phyloP scores from a whole-genome alignment of 2,329 filamentous ascomycete species.

The Xylaria sp. region DNA sequence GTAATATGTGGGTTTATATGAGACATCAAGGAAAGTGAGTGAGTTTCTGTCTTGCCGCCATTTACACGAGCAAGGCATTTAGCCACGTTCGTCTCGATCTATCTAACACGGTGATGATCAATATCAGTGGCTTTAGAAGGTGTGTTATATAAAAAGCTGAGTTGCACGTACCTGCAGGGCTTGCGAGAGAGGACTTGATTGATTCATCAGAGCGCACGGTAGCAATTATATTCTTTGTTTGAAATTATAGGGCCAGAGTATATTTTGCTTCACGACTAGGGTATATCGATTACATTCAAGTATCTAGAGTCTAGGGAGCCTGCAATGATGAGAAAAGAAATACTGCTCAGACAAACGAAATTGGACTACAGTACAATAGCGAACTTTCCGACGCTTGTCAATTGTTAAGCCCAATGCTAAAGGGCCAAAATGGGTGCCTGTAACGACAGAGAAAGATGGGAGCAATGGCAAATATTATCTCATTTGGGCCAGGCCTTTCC shows the following conservation, averaged over 20 bases:
- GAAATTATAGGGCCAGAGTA: background rate
- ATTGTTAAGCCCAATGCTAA: background rate
- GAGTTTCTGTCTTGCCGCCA: background rate
- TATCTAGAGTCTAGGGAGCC: background rate
- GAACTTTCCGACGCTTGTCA: background rate
- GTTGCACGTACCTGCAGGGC: too few species aligned
- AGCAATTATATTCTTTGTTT: too few species aligned
- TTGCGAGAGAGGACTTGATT: too few species aligned
- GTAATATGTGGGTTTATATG: background rate
- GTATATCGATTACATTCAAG: background rate
- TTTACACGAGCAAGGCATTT: background rate
- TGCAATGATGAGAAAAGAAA: background rate
- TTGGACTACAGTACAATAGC: background rate
- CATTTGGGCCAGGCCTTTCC: conserved; percentile 27
- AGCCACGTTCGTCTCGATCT: background rate
- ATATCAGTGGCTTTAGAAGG: background rate
- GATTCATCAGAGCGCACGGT: too few species aligned
- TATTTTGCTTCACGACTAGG: too few species aligned
- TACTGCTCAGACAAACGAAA: background rate
- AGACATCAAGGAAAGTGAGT: background rate
- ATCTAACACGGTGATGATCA: background rate
- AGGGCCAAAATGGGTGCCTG: background rate
- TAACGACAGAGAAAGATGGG: background rate
- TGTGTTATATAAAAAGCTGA: too few species aligned
- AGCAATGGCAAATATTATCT: background rate